Percentiles rank a stretch among this genome's conserved stretches.
These are phyloP conservation scores for Zizania latifolia DNA, from an alignment of 176 grass and related monocot genomes.

Conservation along the genomic window DNA sequence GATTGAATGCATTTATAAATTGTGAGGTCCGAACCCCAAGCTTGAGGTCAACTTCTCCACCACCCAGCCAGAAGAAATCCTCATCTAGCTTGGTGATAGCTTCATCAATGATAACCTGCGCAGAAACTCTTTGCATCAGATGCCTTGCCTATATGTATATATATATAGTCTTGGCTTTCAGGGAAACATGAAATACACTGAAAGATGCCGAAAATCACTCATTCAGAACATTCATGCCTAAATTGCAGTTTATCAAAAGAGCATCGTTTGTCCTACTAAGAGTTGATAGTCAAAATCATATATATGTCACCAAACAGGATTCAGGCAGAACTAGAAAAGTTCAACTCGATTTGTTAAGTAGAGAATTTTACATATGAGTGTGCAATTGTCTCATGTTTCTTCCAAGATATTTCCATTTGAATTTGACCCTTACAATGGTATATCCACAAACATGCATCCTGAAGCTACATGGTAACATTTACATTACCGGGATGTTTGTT, in stretches of 20 bases:
- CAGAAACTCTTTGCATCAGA: constrained; percentile 11
- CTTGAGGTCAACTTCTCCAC: constrained; percentile 91
- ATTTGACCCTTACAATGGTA: neutral
- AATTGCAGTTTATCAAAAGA: neutral
- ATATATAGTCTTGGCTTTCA: neutral
- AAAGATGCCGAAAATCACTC: neutral
- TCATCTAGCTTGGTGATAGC: constrained; percentile 76
- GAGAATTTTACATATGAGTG: neutral
- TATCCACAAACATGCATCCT: constrained; percentile 5
- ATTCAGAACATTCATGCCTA: neutral
- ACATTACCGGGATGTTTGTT: constrained; percentile 73
- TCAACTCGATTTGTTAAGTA: constrained; percentile 1
- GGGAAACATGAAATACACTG: neutral
- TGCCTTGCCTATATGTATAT: neutral
- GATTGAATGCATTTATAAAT: constrained; percentile 66
- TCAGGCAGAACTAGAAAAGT: neutral
- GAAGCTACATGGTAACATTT: neutral
- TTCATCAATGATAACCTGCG: constrained; percentile 91
- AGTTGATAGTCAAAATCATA: constrained; percentile 1
- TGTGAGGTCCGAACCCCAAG: constrained; percentile 74
- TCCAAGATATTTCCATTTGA: neutral
- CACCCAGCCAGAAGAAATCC: constrained; percentile 91
- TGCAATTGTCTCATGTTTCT: neutral
- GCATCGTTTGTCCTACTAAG: neutral
- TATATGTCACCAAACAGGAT: neutral